Evolutionary conservation across 495 filamentous ascomycete genomes (phyloP).

Genomic region (Hyaloscypha bicolor): DNA sequence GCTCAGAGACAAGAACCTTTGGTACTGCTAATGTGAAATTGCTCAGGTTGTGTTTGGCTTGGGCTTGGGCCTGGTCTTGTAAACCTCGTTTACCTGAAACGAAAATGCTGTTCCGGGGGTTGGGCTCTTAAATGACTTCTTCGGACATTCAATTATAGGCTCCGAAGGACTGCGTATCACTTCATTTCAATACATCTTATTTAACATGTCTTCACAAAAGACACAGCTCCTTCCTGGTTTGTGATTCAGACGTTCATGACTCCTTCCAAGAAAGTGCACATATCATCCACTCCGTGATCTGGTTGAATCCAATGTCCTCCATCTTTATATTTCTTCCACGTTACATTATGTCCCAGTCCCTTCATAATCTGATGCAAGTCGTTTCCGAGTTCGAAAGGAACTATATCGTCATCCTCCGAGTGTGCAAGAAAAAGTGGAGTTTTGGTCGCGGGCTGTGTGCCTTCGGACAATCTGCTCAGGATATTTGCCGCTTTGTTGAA

Average conservation of each 20-base stretch:
- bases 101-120: too few species aligned
- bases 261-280: conserved; percentile 43
- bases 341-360: conserved; percentile 45
- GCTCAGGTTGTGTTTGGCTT: too few species aligned
- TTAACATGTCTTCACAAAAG: too few species aligned
- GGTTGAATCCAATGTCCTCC: conserved; percentile 62
- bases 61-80: too few species aligned
- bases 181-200: too few species aligned
- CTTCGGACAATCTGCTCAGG: not conserved
- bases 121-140: too few species aligned
- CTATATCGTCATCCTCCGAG: conserved; percentile 51
- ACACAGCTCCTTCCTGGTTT: too few species aligned
- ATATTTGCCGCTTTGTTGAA: not conserved
- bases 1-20: too few species aligned
- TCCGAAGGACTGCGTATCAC: too few species aligned
- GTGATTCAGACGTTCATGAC: not conserved
- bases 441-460: not conserved
- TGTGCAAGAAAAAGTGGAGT: conserved; percentile 58
- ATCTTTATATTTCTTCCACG: conserved; percentile 52
- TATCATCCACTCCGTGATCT: conserved; percentile 53
- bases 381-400: conserved; percentile 48
- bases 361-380: conserved; percentile 43
- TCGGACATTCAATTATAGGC: too few species aligned
- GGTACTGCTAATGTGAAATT: too few species aligned
- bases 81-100: too few species aligned